Percentiles rank a stretch among this genome's conserved stretches.
Conservation (phyloP, 2,329 filamentous ascomycete species). For the Madurella fahalii region DNA sequence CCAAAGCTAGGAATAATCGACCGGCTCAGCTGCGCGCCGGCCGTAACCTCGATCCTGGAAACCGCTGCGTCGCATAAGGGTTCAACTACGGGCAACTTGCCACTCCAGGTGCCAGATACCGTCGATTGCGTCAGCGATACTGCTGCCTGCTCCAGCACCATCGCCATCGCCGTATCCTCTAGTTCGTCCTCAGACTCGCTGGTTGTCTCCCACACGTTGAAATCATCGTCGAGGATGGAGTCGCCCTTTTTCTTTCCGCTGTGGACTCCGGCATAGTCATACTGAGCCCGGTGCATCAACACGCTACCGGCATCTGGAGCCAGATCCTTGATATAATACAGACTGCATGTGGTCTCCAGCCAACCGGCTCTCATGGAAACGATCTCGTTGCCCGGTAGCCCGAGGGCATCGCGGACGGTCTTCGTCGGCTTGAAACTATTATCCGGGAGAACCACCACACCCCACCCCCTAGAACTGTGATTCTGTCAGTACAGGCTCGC, state of each 20-base stretch:
- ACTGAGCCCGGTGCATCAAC: background rate
- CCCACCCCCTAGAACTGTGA: slow-evolving; percentile 41
- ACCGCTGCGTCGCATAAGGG: background rate
- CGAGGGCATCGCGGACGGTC: slow-evolving; percentile 30
- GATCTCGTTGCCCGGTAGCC: slow-evolving; percentile 27
- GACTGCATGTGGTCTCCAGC: slow-evolving; percentile 25
- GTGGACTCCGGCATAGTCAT: background rate
- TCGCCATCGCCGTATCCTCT: background rate
- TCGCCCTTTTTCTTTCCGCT: background rate
- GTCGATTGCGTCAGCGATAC: background rate
- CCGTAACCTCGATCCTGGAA: slow-evolving; percentile 5
- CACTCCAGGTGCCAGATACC: background rate
- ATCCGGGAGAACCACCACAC: slow-evolving; percentile 43
- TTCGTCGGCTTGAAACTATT: slow-evolving; percentile 38
- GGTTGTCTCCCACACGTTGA: background rate
- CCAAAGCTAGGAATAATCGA: slow-evolving; percentile 22
- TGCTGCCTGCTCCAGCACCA: background rate
- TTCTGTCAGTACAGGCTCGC: background rate
- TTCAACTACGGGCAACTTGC: slow-evolving; percentile 1
- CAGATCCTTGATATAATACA: slow-evolving; percentile 24
- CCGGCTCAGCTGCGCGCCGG: slow-evolving; percentile 14
- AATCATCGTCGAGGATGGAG: background rate
- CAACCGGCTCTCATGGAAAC: slow-evolving; percentile 9
- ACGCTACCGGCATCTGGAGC: slow-evolving; percentile 4
- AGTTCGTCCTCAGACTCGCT: slow-evolving; percentile 4